Conservation (phyloP, 1,284 basidiomycete species). For the Albatrellus sp. region DNA sequence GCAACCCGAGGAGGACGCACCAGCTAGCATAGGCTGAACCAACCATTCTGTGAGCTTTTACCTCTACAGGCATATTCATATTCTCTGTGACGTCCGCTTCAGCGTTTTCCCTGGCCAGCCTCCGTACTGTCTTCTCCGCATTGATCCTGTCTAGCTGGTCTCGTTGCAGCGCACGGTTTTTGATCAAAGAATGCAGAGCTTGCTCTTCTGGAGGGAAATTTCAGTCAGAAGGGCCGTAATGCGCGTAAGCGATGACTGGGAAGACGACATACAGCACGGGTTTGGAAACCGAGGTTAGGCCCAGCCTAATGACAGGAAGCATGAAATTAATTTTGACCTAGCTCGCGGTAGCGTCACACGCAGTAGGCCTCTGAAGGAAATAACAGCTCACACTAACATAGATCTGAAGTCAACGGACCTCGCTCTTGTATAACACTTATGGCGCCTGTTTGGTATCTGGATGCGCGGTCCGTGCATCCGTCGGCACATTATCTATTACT, state of each 20-base stretch:
- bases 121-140: constrained; percentile 41
- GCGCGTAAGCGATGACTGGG: constrained; percentile 72
- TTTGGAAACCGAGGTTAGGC: constrained; percentile 79
- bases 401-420: too few relatives aligned
- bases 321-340: too few relatives aligned
- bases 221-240: constrained; percentile 88
- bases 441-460: too few relatives aligned
- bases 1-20: background rate
- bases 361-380: too few relatives aligned
- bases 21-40: background rate
- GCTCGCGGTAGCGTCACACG: too few relatives aligned
- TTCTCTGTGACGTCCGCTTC: constrained; percentile 20
- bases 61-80: constrained; percentile 1
- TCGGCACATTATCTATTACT: too few relatives aligned
- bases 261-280: constrained; percentile 84
- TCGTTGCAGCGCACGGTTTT: constrained; percentile 47
- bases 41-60: background rate
- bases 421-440: too few relatives aligned
- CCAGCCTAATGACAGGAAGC: too few relatives aligned
- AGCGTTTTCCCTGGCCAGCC: constrained; percentile 25
- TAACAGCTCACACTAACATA: too few relatives aligned
- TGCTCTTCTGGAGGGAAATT: constrained; percentile 63
- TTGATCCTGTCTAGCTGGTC: constrained; percentile 62
- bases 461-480: too few relatives aligned
- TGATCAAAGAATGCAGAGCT: constrained; percentile 45